Evolutionary conservation across 352 stramenopile genomes (phyloP), one percentile per base, ranked within the genome.

Genomic region (Pythium myriotylum): DNA sequence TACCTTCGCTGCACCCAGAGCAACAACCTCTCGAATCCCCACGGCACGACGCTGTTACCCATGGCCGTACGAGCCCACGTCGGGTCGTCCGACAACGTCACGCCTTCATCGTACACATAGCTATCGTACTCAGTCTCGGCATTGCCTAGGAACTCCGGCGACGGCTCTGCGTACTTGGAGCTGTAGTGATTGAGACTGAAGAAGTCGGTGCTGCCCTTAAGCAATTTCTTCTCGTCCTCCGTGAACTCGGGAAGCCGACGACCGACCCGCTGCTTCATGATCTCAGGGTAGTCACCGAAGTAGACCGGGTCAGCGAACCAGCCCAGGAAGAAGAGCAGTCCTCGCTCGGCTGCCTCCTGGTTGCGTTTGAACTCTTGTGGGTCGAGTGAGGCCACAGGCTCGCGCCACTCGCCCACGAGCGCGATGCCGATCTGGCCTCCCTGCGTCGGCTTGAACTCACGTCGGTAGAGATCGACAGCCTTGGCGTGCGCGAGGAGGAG

Each of bases 141-240:
- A 6, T 71, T 67, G 27, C 60, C 60, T 41, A 83, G 58, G 26
- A 73, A 87, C 46, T 72, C 73, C 13, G 62, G 49, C 14, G 73
- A 80, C 3, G 77, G 74, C 58, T 70, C 73, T 6, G 45, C 47
- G 51, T 82, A 84, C 57, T 54, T 67, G 13, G 81, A 81, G 27
- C 81, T 84, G 72, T 98, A 99, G 70, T 98, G 89, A 73, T 99
- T 99, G 2, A 99, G 68, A 4, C 92, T 93, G 40, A 99, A 91
- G 68, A 98, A 98, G 62, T 99, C 95, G 23, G 65, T 80, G 46
- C 81, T 96, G 5, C 81, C 85, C 13, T 20, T 17, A 45, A 98
- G 59, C 29, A 90, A 45, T 26, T 75, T 73, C 54, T 87, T 82
- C 58, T 97, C 81, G 14, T 92, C 70, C 29, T 79, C 64, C 8